These are phyloP conservation scores for Blastobotrys peoriensis DNA, from an alignment of 805 yeast genomes.

Conservation along the genomic window DNA sequence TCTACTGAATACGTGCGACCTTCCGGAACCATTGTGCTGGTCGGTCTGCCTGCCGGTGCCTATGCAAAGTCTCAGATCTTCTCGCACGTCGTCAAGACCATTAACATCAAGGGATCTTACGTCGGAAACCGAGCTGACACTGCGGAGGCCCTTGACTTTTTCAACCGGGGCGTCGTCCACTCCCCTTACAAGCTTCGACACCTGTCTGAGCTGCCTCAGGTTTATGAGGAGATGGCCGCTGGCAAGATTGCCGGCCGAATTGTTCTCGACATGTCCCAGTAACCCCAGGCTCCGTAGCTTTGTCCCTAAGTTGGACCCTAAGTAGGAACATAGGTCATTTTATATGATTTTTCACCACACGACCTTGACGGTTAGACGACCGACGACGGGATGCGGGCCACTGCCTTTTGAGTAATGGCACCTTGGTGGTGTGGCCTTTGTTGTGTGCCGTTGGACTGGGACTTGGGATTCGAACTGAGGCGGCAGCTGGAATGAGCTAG, in stretches of 20 bases:
- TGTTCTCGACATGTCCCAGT: conserved; percentile 73
- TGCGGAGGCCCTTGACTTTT: conserved; percentile 73
- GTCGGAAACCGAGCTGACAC: conserved; percentile 89
- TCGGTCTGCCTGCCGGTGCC: conserved; percentile 79
- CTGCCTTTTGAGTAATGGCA: too few relatives aligned
- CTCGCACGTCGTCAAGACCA: conserved; percentile 65
- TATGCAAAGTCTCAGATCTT: conserved; percentile 64
- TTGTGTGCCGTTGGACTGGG: too few relatives aligned
- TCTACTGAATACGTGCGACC: conserved; percentile 57
- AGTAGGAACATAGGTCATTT: too few relatives aligned
- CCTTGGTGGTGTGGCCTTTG: too few relatives aligned
- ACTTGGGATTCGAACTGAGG: too few relatives aligned
- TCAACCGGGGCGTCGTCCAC: conserved; percentile 61
- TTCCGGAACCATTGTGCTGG: conserved; percentile 63
- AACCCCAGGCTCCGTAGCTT: conserved; percentile 21
- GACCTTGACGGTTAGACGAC: too few relatives aligned
- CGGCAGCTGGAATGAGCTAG: too few relatives aligned
- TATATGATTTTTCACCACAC: too few relatives aligned
- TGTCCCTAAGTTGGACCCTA: too few relatives aligned
- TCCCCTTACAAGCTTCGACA: conserved; percentile 74
- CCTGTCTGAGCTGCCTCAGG: conserved; percentile 59
- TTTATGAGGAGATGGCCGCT: conserved; percentile 72
- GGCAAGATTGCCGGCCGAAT: conserved; percentile 85
- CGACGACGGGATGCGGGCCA: too few relatives aligned
- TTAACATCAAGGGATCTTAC: conserved; percentile 71